Evolutionary conservation across 176 grass and related monocot species (phyloP), one percentile per base, ranked within the genome.

Genomic region (Carex pumila): DNA sequence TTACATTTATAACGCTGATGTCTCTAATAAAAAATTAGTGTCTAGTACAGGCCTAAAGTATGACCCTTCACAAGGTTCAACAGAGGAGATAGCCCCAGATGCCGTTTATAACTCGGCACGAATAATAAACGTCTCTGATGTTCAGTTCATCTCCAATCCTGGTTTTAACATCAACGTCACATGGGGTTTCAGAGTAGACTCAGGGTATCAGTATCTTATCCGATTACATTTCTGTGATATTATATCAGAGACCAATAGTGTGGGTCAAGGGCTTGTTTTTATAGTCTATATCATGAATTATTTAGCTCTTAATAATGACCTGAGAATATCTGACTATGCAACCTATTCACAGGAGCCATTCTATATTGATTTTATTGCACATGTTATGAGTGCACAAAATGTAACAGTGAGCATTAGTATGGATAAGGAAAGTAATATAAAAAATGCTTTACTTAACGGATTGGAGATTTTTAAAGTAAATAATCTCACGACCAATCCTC

Each of bases 211-310:
- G 30, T 97, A 92, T 88, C 86, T 97, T 57, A 61, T 87, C 49
- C 83, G 94, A 54, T 83, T 93, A 22, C 94, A 97, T 61, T 97
- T 93, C 79, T 97, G 94, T 79, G 91, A 94, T 90, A 87, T 89
- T 32, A 70, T 87, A 70, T 18, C 31, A 68, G 0, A 49, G 11
- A 94, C 66, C 81, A 7, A 7, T 45, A 87, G 50, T 0, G 3
- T 61, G 17, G 78, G 22, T 5, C 0, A 0, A 0, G 82, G 39
- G 72, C 22, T 69, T 65, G 12, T 57, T 85, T 97, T 97, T 85
- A 41, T 74, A 41, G 73, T 91, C 77, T 97, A 89, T 61, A 82
- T 97, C 54, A 90, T 85, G 55, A 21, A 74, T 7, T 29, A 18
- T 41, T 4, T 82, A 4, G 89, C 65, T 2, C 19, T 50, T 58